Evolutionary conservation across 1,284 basidiomycete species (phyloP), one percentile per base, ranked within the genome.

Genomic region (Abortiporus biennis): DNA sequence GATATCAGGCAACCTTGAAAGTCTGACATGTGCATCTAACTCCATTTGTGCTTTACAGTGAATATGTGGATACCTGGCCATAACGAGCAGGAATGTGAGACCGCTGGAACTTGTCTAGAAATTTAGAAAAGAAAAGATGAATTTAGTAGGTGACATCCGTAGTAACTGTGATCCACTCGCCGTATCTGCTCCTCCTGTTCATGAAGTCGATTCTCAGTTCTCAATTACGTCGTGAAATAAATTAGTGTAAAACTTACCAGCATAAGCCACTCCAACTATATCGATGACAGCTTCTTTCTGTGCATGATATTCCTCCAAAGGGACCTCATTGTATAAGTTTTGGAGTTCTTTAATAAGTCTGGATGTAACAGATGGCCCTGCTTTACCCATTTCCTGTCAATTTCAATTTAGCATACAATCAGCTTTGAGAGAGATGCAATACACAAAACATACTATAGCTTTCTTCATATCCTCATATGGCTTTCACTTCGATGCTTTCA

Each of bases 31-130:
- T 2, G 45, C 36, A 39, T 67, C 65, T 15, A 69, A 46, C 47
- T 69, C 66, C 16, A 42, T 50, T 36, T 68, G 66, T 2, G 65
- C 65, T 3, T 54, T 54, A 12, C 40, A 40, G 36, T 65, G 60
- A 17, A 65, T 54, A 24, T 56, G 45, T 15, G 65, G 65, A 43
- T 58, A 49, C 24, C 62, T 49, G 21, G 61, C 50, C 63, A 68
- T 65, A 1, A 59, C 61, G 16, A 66, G 57, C 33, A 68, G 54
- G 51, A 67, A 64, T 2, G 55, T n/a, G n/a, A n/a, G n/a, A n/a
- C n/a, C n/a, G n/a, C n/a, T n/a, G n/a, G n/a, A n/a, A n/a, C n/a
- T n/a, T n/a, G n/a, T n/a, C n/a, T n/a, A n/a, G n/a, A n/a, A n/a
- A n/a, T 27, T 24, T 29, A 22, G 24, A 13, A 11, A 17, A 6